phyloP scores from a whole-genome alignment of 23 red algal species.

The Gracilaria domingensis region DNA sequence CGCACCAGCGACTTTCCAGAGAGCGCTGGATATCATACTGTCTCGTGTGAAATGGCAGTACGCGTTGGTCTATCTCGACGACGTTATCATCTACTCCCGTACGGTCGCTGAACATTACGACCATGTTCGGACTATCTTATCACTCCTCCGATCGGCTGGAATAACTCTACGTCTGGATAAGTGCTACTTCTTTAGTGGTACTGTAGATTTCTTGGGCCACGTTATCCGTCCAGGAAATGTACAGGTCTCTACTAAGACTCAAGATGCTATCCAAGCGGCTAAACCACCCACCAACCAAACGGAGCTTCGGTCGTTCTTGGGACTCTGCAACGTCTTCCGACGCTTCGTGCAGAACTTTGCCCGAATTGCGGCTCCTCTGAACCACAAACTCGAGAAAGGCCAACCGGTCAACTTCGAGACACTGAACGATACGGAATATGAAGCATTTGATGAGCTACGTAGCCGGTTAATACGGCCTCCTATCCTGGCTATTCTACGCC shows the following conservation, averaged over 20 bases:
- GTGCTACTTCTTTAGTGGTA: not conserved
- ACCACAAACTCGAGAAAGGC: not conserved
- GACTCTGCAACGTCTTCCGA: slow-evolving; percentile 3
- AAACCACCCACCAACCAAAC: slow-evolving; percentile 15
- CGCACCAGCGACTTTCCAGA: slow-evolving; percentile 14
- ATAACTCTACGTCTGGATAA: not conserved
- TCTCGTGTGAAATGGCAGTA: slow-evolving; percentile 30
- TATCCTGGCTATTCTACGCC: slow-evolving; percentile 14
- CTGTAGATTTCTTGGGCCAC: slow-evolving; percentile 23
- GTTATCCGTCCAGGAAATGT: not conserved
- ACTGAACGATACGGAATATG: not conserved
- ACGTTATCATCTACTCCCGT: slow-evolving; percentile 9
- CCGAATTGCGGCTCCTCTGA: slow-evolving; percentile 8
- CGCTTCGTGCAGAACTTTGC: slow-evolving; percentile 17
- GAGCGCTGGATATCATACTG: slow-evolving; percentile 49
- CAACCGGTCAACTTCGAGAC: not conserved
- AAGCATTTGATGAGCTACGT: slow-evolving; percentile 27
- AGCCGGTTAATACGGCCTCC: slow-evolving; percentile 11
- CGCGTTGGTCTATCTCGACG: slow-evolving; percentile 2
- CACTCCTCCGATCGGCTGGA: not conserved
- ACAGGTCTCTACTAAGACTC: not conserved
- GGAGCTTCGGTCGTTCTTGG: slow-evolving; percentile 19
- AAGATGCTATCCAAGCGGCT: not conserved
- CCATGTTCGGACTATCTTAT: not conserved
- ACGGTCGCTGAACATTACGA: not conserved